phyloP scores from a whole-genome alignment of 2,329 filamentous ascomycete genomes.

The Calonectria pauciramosa region DNA sequence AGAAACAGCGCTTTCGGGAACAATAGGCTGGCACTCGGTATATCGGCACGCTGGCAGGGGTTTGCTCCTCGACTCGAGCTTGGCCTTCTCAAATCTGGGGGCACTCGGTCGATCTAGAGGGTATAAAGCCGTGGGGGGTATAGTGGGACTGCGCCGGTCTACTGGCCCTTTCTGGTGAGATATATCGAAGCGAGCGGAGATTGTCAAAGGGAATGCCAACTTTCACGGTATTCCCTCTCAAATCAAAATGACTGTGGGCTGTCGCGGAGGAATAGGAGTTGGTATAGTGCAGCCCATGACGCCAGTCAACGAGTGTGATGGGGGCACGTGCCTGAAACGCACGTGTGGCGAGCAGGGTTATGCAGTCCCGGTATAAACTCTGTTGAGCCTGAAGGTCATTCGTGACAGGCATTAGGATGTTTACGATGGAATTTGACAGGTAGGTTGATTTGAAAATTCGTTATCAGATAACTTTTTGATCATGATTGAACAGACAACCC shows the following conservation, averaged over 20 bases:
- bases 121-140: constrained; percentile 15
- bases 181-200: not conserved
- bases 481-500: not conserved
- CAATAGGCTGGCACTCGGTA: not conserved
- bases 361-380: not conserved
- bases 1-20: not conserved
- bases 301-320: not conserved
- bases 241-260: not conserved
- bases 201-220: not conserved
- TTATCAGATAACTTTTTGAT: not conserved
- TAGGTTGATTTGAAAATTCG: not conserved
- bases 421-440: not conserved
- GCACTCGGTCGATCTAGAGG: constrained; percentile 11
- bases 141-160: constrained; percentile 2
- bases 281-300: not conserved
- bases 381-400: not conserved
- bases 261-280: not conserved
- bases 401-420: not conserved
- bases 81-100: not conserved
- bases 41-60: not conserved
- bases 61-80: not conserved
- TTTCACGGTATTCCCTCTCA: not conserved
- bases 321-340: constrained; percentile 5
- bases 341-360: not conserved
- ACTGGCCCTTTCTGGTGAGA: constrained; percentile 10